These are phyloP conservation scores for Botrytis medusae DNA, from an alignment of 2,329 filamentous ascomycete genomes.

Conservation along the genomic window DNA sequence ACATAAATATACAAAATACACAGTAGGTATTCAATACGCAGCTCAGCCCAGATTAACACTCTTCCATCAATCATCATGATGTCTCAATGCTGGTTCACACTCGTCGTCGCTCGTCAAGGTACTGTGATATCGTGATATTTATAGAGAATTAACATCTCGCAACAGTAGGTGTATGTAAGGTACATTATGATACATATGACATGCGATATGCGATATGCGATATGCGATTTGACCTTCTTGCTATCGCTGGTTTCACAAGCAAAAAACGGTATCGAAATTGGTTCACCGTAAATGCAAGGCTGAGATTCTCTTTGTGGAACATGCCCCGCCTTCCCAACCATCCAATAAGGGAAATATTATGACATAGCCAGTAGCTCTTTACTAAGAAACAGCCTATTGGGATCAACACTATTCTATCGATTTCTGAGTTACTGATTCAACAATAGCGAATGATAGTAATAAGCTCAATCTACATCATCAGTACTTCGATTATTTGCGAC, in stretches of 20 bases:
- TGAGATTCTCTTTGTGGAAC: constrained; percentile 19
- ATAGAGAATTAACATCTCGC: neutral
- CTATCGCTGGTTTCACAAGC: neutral
- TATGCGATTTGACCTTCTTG: neutral
- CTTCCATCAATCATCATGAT: neutral
- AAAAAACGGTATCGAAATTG: neutral
- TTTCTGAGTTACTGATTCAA: neutral
- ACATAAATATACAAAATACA: neutral
- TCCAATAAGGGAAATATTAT: constrained; percentile 16
- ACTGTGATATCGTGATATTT: neutral
- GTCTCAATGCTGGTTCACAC: neutral
- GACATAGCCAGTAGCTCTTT: constrained; percentile 9
- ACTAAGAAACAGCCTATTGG: constrained; percentile 14
- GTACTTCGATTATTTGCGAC: neutral
- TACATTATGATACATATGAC: neutral
- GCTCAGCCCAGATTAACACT: neutral
- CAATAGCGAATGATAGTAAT: neutral
- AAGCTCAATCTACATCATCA: neutral
- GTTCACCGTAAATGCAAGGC: constrained; percentile 17
- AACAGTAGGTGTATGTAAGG: neutral
- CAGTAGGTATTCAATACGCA: neutral
- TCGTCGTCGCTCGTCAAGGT: neutral
- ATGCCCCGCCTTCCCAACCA: constrained; percentile 16
- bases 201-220: too few species aligned
- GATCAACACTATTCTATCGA: constrained; percentile 14